These are phyloP conservation scores for Plectranthus barbatus DNA, from an alignment of 257 asterid species.

Conservation along the genomic window DNA sequence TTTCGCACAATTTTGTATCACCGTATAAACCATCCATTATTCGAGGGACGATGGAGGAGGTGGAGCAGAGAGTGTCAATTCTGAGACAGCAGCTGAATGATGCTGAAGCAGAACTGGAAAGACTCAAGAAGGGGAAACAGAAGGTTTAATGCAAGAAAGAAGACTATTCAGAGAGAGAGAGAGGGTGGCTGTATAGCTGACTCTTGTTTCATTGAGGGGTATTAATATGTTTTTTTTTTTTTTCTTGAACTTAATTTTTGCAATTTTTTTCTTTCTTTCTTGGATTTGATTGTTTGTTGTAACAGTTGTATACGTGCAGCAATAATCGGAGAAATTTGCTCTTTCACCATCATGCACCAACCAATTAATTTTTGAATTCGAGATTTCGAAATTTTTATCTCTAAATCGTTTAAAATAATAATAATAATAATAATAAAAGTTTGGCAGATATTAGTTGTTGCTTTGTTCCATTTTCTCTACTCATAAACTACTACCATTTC, in stretches of 20 bases:
- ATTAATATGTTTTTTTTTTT: background rate
- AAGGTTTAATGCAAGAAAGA: constrained; percentile 27
- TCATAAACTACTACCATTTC: background rate
- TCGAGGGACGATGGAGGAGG: constrained; percentile 59
- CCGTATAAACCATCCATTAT: constrained; percentile 58
- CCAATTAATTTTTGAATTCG: too few relatives aligned
- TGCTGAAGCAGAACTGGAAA: constrained; percentile 71
- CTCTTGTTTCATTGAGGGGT: background rate
- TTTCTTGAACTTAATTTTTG: background rate
- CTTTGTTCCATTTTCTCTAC: too few relatives aligned
- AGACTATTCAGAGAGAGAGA: background rate
- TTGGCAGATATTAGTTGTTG: too few relatives aligned
- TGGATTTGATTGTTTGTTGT: background rate
- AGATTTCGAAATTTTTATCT: too few relatives aligned
- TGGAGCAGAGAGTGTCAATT: constrained; percentile 49
- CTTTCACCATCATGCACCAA: too few relatives aligned
- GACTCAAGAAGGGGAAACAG: constrained; percentile 66
- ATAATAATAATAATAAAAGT: too few relatives aligned
- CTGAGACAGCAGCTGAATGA: constrained; percentile 49
- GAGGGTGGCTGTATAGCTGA: background rate
- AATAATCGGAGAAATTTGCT: too few relatives aligned
- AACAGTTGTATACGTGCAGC: too few relatives aligned
- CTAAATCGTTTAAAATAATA: too few relatives aligned
- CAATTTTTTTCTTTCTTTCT: background rate
- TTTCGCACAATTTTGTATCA: constrained; percentile 48